Evolutionary conservation across 2,329 filamentous ascomycete genomes (phyloP).

Genomic region (Ophiostoma australiae): DNA sequence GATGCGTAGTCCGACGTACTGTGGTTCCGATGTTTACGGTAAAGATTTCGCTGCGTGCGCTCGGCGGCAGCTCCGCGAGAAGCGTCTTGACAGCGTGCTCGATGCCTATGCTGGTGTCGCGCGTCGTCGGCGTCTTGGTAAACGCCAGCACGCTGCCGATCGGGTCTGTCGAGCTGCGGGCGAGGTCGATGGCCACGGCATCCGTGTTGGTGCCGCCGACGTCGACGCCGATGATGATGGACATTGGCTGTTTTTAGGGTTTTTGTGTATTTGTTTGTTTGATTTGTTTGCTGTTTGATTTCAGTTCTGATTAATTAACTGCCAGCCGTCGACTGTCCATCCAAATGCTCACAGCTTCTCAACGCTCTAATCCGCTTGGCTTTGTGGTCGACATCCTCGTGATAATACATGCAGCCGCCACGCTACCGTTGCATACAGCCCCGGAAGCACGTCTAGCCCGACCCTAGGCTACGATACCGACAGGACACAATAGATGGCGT

Average conservation of each 20-base stretch:
- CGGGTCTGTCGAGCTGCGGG: not conserved
- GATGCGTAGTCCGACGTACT: not conserved
- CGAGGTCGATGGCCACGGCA: constrained; percentile 1
- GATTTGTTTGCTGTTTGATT: not conserved
- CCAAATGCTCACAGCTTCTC: too few relatives aligned
- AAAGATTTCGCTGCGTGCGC: not conserved
- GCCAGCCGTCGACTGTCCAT: too few relatives aligned
- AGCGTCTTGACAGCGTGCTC: not conserved
- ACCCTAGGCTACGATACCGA: not conserved
- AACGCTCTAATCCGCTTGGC: not conserved
- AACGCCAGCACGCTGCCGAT: not conserved
- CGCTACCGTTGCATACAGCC: not conserved
- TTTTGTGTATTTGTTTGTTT: too few relatives aligned
- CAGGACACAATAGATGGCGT: not conserved
- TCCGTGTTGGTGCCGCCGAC: constrained; percentile 7
- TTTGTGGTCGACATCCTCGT: not conserved
- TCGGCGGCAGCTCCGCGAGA: not conserved
- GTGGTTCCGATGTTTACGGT: not conserved
- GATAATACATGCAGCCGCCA: not conserved
- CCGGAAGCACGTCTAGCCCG: not conserved
- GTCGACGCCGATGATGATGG: not conserved
- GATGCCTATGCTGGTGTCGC: not conserved
- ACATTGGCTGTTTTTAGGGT: not conserved
- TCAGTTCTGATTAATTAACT: too few relatives aligned
- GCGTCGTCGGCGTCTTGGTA: not conserved